Percentiles rank a stretch among this genome's conserved stretches.
phyloP scores from a whole-genome alignment of 371 early-diverging fungal species.

The Sporodiniella umbellata region DNA sequence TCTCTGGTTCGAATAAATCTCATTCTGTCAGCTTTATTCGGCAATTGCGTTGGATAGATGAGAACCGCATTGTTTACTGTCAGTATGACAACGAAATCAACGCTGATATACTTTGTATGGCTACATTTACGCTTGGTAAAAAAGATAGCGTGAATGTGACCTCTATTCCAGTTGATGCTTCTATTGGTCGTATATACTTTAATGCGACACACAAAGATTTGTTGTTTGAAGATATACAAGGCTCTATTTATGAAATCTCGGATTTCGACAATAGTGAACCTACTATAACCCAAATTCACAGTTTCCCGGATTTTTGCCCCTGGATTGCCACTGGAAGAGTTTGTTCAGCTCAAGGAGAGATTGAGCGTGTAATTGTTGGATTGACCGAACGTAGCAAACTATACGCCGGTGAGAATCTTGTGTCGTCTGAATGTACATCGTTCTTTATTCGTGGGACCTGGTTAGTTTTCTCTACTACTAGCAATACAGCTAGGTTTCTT shows the following conservation, averaged over 20 bases:
- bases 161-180: constrained; percentile 13
- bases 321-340: constrained; percentile 66
- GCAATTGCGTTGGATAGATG: constrained; percentile 34
- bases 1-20: background rate
- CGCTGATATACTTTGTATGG: constrained; percentile 26
- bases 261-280: constrained; percentile 8
- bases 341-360: constrained; percentile 26
- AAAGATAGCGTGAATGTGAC: constrained; percentile 2
- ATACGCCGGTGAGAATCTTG: constrained; percentile 63
- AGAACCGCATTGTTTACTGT: constrained; percentile 23
- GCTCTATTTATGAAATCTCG: constrained; percentile 38
- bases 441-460: constrained; percentile 82
- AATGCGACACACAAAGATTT: constrained; percentile 30
- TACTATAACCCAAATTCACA: constrained; percentile 2
- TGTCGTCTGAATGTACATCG: constrained; percentile 81
- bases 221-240: constrained; percentile 45
- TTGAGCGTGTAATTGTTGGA: constrained; percentile 60
- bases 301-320: constrained; percentile 60
- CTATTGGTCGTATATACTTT: constrained; percentile 27
- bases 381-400: constrained; percentile 80
- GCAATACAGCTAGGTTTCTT: constrained; percentile 80
- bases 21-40: constrained; percentile 21
- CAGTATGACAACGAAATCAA: constrained; percentile 28
- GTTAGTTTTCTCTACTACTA: constrained; percentile 81
- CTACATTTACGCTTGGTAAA: constrained; percentile 6